Base-by-base conservation (phyloP, 2,329 filamentous ascomycete species). In the Aspergillus ochraceus region DNA sequence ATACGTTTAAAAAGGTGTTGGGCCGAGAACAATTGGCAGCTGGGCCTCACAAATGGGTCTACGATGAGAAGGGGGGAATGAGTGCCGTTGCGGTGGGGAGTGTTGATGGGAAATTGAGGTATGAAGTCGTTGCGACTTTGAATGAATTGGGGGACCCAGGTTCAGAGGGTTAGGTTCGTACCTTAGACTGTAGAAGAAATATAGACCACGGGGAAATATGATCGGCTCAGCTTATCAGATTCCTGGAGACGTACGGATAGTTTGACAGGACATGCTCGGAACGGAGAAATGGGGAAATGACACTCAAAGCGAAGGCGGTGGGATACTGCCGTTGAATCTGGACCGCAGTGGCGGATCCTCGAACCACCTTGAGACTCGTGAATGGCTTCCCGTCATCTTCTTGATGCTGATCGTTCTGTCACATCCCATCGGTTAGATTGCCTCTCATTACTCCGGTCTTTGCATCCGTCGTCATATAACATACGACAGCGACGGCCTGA, bases 11-110 rank as follows among this genome's bases (percentile, higher is more conserved):
- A 2, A 39, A 57, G 17, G 20, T 22, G 10, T 47, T 70, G 22
- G 17, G 39, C 22, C 63, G 56, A 39, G 30, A 53, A 1, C 29
- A 12, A 4, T 22, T 49, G 12, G 24, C 45, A 8, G 8, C 26
- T 9, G 66, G 68, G 12, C 68, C 68, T 9, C 50, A 68, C 20
- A 68, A 70, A 45, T 71, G 64, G 62, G 42, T 57, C 4, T 26
- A 62, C 14, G 56, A 61, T 11, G 42, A 51, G 12, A n/a, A 58
- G 29, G 66, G 68, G 1, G 47, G 45, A 9, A 53, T 45, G 24
- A 59, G 24, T 24, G 52, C 58, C 14, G 50, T 69, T 14, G 69
- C 66, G 12, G 67, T 66, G n/a, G 69, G 68, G 29, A 62, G 52
- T 9, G 49, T 60, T 3, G 61, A 19, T 20, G 64, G 57, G 1